phyloP scores from a whole-genome alignment of 2,329 filamentous ascomycete species.

The Thielaviopsis musarum region DNA sequence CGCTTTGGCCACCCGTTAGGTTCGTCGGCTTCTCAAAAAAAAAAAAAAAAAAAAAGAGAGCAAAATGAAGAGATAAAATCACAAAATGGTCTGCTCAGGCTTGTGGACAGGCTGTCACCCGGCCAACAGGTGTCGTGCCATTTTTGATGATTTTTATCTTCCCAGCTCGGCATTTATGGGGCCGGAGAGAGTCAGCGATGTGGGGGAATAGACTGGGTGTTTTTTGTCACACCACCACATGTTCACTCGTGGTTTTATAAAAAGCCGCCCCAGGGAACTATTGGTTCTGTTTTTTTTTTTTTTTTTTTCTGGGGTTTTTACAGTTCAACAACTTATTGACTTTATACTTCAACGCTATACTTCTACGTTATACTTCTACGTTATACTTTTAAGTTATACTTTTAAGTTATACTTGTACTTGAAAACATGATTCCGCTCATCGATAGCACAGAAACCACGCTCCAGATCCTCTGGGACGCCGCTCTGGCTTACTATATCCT shows the following conservation, averaged over 20 bases:
- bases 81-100: no score
- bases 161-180: background rate
- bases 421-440: conserved; percentile 14
- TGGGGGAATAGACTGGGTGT: no score
- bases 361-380: background rate
- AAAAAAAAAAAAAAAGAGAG: no score
- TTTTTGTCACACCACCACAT: no score
- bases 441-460: conserved; percentile 20
- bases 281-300: no score
- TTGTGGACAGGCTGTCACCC: background rate
- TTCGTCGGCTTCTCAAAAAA: no score
- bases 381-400: background rate
- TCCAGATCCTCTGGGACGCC: conserved; percentile 23
- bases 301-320: background rate
- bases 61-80: no score
- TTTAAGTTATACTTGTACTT: background rate
- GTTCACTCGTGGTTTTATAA: no score
- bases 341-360: background rate
- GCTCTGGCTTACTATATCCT: conserved; percentile 21
- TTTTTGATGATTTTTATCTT: background rate
- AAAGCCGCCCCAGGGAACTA: no score
- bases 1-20: no score
- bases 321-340: background rate
- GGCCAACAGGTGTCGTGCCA: background rate
- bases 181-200: no score